Percentiles rank a stretch among this genome's conserved stretches.
These are phyloP conservation scores for Dioscorea alata DNA, from an alignment of 106 monocot species.

Conservation along the genomic window DNA sequence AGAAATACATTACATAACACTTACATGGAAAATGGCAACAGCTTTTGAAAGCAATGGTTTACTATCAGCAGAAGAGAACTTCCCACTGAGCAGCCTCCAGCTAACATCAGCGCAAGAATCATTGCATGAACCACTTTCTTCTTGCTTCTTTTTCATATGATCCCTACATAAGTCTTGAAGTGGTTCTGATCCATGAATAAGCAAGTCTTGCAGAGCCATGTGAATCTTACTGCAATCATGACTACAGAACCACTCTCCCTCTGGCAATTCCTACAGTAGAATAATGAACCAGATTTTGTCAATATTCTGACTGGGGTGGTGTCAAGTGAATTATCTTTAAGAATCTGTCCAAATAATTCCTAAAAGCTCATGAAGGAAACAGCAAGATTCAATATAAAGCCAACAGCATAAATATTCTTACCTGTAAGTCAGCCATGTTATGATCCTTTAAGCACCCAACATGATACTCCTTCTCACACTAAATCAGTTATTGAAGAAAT, in stretches of 20 bases:
- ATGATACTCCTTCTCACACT: conserved; percentile 98
- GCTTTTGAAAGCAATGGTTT: conserved; percentile 74
- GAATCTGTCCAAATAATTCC: too few species aligned
- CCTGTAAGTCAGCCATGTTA: conserved; percentile 80
- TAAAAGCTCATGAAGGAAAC: too few species aligned
- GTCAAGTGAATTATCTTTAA: too few species aligned
- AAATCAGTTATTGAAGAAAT: conserved; percentile 6
- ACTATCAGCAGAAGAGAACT: conserved; percentile 41
- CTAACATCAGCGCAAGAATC: conserved; percentile 42
- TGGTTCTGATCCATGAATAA: conserved; percentile 37
- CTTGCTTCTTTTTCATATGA: conserved; percentile 54
- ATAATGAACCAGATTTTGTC: not conserved
- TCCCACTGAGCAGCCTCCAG: conserved; percentile 87
- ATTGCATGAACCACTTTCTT: conserved; percentile 36
- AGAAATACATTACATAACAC: not conserved
- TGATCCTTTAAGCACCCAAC: conserved; percentile 88
- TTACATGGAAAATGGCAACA: conserved; percentile 81
- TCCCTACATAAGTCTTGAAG: conserved; percentile 35
- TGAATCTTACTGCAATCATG: conserved; percentile 63
- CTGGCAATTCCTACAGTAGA: conserved; percentile 66
- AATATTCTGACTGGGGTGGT: too few species aligned
- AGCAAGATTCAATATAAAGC: too few species aligned
- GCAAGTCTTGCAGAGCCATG: conserved; percentile 45
- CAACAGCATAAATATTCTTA: conserved; percentile 4
- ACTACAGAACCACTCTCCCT: conserved; percentile 82